These are phyloP conservation scores for Cladophialophora bantiana DNA, from an alignment of 2,329 filamentous ascomycete genomes.

Conservation along the genomic window DNA sequence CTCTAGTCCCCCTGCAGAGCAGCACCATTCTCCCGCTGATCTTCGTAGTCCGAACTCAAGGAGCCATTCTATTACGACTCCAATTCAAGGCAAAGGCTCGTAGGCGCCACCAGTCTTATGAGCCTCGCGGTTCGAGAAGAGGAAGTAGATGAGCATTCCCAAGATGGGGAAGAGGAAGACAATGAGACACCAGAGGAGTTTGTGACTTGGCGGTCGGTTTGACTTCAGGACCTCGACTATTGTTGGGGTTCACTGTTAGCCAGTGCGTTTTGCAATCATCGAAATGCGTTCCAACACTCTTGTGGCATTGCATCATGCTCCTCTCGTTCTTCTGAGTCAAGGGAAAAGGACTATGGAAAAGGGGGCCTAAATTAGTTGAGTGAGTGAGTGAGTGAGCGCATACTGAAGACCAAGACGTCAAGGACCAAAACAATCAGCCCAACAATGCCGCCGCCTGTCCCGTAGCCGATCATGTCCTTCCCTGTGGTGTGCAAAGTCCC, in stretches of 20 bases:
- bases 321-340: neutral
- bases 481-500: neutral
- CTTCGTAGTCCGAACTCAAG: neutral
- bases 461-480: conserved; percentile 29
- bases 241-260: conserved; percentile 1
- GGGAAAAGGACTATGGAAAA: neutral
- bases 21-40: neutral
- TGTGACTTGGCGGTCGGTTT: conserved; percentile 30
- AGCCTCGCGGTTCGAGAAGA: conserved; percentile 34
- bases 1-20: neutral
- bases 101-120: conserved; percentile 31
- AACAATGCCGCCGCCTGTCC: conserved; percentile 33
- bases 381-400: neutral
- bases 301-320: no score
- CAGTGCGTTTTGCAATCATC: neutral
- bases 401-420: conserved; percentile 35
- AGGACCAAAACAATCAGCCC: conserved; percentile 34
- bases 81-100: conserved; percentile 28
- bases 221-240: conserved; percentile 36
- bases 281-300: no score
- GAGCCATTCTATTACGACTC: neutral
- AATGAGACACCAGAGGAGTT: conserved; percentile 31
- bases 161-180: conserved; percentile 36
- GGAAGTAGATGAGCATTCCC: conserved; percentile 36
- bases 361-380: neutral